Percentiles rank a stretch among this genome's conserved stretches.
phyloP scores from a whole-genome alignment of 192 early-diverging fungal genomes.

The Pilaira anomala region DNA sequence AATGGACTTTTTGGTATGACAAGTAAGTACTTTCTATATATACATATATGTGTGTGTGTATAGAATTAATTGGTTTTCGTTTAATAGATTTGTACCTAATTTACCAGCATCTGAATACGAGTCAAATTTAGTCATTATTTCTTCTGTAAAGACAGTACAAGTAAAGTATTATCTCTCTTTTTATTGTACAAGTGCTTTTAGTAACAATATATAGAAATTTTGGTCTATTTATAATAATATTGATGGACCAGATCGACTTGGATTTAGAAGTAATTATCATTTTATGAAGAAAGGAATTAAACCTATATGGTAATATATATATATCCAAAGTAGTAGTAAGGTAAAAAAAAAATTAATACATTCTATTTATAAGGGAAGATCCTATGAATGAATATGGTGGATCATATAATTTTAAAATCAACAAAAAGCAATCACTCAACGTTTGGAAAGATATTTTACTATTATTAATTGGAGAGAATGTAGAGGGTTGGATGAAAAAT shows the following conservation, averaged over 20 bases:
- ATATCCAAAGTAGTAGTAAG: background rate
- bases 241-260: slow-evolving; percentile 25
- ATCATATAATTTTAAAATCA: slow-evolving; percentile 27
- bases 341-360: background rate
- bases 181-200: background rate
- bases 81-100: slow-evolving; percentile 20
- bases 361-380: slow-evolving; percentile 30
- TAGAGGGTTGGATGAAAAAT: slow-evolving; percentile 21
- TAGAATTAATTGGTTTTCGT: background rate
- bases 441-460: slow-evolving; percentile 25
- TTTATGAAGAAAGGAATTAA: slow-evolving; percentile 36
- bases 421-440: slow-evolving; percentile 15
- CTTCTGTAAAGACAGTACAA: slow-evolving; percentile 26
- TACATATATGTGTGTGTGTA: background rate
- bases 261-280: slow-evolving; percentile 24
- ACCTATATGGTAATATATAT: slow-evolving; percentile 28
- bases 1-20: slow-evolving; percentile 35
- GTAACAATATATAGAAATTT: slow-evolving; percentile 17
- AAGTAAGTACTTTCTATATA: slow-evolving; percentile 15
- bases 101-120: slow-evolving; percentile 25
- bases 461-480: slow-evolving; percentile 25
- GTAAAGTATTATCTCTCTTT: background rate
- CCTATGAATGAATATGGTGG: slow-evolving; percentile 30
- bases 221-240: slow-evolving; percentile 36
- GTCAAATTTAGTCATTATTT: slow-evolving; percentile 24